These are phyloP conservation scores for Rhodosporidiobolus odoratus DNA, from an alignment of 768 basidiomycete genomes.

Conservation along the genomic window DNA sequence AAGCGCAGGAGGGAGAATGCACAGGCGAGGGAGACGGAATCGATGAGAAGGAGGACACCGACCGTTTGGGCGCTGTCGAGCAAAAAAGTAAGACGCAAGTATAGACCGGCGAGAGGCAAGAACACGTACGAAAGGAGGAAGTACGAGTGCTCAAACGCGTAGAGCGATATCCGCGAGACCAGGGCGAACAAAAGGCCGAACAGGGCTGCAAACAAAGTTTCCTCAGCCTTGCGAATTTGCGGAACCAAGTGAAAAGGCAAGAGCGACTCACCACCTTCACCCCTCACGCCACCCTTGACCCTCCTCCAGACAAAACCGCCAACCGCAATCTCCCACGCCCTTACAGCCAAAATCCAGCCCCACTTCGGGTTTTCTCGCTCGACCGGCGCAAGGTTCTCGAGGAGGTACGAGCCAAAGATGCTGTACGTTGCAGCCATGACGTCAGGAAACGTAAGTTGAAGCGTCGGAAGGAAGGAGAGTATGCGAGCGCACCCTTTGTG, in stretches of 20 bases:
- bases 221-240: background rate
- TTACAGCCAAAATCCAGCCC: slow-evolving; percentile 17
- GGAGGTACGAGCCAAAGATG: slow-evolving; percentile 24
- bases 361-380: slow-evolving; percentile 28
- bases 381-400: slow-evolving; percentile 28
- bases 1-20: slow-evolving; percentile 23
- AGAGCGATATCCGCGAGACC: slow-evolving; percentile 26
- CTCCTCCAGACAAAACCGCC: slow-evolving; percentile 19
- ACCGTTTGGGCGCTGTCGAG: slow-evolving; percentile 5
- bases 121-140: slow-evolving; percentile 32
- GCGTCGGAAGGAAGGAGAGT: background rate
- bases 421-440: background rate
- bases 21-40: slow-evolving; percentile 23
- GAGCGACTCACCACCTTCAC: slow-evolving; percentile 20
- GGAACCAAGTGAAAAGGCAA: background rate
- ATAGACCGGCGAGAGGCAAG: background rate
- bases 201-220: slow-evolving; percentile 1
- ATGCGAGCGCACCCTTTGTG: background rate
- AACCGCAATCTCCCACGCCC: slow-evolving; percentile 19
- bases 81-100: background rate
- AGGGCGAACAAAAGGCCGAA: slow-evolving; percentile 28
- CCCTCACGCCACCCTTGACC: slow-evolving; percentile 4
- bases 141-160: slow-evolving; percentile 35
- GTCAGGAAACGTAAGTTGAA: no score
- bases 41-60: slow-evolving; percentile 28